These are phyloP conservation scores for Colletotrichum sp. DNA, from an alignment of 2,329 filamentous ascomycete genomes.

Conservation along the genomic window DNA sequence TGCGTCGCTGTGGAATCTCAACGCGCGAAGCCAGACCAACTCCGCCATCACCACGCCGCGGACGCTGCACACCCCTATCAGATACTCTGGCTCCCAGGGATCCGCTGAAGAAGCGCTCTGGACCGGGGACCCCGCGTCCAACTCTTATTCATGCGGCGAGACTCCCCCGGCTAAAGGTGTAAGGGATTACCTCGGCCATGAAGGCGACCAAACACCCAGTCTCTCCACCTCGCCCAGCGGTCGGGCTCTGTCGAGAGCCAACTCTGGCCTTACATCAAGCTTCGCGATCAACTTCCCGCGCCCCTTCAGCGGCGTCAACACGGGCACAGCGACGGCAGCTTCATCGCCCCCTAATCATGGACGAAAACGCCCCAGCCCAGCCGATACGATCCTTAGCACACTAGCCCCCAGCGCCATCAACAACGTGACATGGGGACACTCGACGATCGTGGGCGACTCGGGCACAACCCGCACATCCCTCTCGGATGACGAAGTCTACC, in stretches of 20 bases:
- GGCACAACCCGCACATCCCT: slow-evolving; percentile 54
- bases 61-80: slow-evolving; percentile 59
- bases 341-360: slow-evolving; percentile 49
- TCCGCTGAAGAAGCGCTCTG: slow-evolving; percentile 57
- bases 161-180: slow-evolving; percentile 60
- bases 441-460: slow-evolving; percentile 50
- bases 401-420: slow-evolving; percentile 49
- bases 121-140: slow-evolving; percentile 58
- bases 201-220: slow-evolving; percentile 54
- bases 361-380: slow-evolving; percentile 65
- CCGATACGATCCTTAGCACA: slow-evolving; percentile 63
- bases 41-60: slow-evolving; percentile 63
- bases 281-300: slow-evolving; percentile 61
- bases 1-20: slow-evolving; percentile 56
- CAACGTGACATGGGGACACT: slow-evolving; percentile 56
- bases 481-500: slow-evolving; percentile 57
- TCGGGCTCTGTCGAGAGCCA: slow-evolving; percentile 56
- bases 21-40: slow-evolving; percentile 56
- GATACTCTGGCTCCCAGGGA: slow-evolving; percentile 60
- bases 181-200: slow-evolving; percentile 44
- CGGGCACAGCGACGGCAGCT: slow-evolving; percentile 33
- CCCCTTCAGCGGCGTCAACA: slow-evolving; percentile 37
- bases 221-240: slow-evolving; percentile 66
- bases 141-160: slow-evolving; percentile 66
- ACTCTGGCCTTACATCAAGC: slow-evolving; percentile 60